A percentile compares a stretch with the other conserved stretches of the same genome.
Conservation (phyloP, 306 rosid species). For the Biancaea sappan region DNA sequence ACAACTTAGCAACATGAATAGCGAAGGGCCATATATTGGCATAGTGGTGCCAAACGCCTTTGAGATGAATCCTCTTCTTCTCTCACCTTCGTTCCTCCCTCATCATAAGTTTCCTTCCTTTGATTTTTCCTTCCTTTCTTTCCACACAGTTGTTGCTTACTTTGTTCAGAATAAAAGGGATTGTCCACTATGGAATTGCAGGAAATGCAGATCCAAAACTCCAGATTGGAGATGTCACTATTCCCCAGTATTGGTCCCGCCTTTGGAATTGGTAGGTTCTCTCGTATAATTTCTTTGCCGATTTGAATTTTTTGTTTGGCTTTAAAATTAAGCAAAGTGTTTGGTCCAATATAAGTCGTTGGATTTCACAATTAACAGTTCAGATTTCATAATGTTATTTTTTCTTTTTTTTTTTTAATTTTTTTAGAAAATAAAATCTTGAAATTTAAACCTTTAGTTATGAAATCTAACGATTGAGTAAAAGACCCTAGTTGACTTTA, state of each 20-base stretch:
- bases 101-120: slow-evolving; percentile 49
- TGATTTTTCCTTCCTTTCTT: slow-evolving; percentile 58
- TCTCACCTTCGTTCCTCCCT: slow-evolving; percentile 48
- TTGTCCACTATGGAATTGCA: slow-evolving; percentile 74
- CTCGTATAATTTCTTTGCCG: too few relatives aligned
- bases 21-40: slow-evolving; percentile 68
- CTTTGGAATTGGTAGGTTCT: slow-evolving; percentile 96
- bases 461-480: too few relatives aligned
- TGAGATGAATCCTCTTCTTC: slow-evolving; percentile 79
- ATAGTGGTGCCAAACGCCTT: slow-evolving; percentile 74
- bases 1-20: slow-evolving; percentile 46
- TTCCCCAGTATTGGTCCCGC: slow-evolving; percentile 80
- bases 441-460: too few relatives aligned
- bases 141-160: slow-evolving; percentile 63
- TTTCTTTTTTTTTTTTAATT: too few relatives aligned
- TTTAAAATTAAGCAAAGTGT: too few relatives aligned
- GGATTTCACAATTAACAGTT: too few relatives aligned
- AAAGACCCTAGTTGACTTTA: too few relatives aligned
- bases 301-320: too few relatives aligned
- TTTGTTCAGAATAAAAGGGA: slow-evolving; percentile 60
- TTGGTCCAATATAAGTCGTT: too few relatives aligned
- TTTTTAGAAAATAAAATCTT: too few relatives aligned
- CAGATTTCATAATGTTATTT: too few relatives aligned
- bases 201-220: slow-evolving; percentile 75
- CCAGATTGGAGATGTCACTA: slow-evolving; percentile 75